Evolutionary conservation across 129 eudicot genomes (phyloP).

Genomic region (Sambucus nigra): DNA sequence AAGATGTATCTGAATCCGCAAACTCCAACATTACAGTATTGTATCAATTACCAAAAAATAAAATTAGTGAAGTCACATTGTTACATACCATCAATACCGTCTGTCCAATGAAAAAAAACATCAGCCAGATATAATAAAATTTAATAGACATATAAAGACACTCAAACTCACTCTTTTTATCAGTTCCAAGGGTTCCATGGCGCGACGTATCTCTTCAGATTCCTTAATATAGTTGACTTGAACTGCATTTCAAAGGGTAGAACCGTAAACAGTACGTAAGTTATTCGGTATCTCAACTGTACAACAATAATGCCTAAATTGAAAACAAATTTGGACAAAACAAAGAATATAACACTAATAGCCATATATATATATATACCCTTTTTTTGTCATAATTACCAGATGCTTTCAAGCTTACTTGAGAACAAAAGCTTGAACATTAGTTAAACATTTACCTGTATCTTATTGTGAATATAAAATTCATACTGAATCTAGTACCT

Average conservation of each 20-base stretch:
- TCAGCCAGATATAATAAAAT: conserved; percentile 2
- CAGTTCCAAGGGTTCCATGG: conserved; percentile 70
- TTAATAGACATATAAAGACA: background rate
- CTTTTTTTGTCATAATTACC: no score
- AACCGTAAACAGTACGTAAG: background rate
- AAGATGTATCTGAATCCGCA: background rate
- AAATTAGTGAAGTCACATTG: conserved; percentile 2
- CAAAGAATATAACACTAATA: background rate
- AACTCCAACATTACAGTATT: background rate
- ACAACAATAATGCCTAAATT: background rate
- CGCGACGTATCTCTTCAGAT: conserved; percentile 72
- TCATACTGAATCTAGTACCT: no score
- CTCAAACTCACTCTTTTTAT: conserved; percentile 55
- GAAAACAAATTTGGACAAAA: background rate
- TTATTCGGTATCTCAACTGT: background rate
- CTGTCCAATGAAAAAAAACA: background rate
- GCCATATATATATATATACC: no score
- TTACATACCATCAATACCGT: background rate
- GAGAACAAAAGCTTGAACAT: no score
- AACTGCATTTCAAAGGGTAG: conserved; percentile 25
- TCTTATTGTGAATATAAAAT: no score
- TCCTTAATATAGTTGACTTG: conserved; percentile 49
- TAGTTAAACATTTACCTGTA: no score
- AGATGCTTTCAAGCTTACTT: no score
- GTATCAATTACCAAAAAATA: background rate